phyloP scores from a whole-genome alignment of 441 rosid species.

The Eugenia klotzschiana region DNA sequence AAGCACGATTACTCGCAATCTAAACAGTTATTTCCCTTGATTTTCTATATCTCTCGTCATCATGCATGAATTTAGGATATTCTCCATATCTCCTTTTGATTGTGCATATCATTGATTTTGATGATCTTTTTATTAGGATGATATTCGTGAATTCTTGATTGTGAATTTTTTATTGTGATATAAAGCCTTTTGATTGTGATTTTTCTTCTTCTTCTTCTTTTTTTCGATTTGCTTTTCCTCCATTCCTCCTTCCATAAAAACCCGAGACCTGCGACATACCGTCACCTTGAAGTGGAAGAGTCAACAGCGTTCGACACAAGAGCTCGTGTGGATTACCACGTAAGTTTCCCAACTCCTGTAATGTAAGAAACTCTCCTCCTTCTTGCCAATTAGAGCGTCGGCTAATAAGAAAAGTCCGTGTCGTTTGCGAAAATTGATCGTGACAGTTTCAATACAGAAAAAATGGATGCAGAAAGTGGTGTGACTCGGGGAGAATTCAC shows the following conservation, averaged over 20 bases:
- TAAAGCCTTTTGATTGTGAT: too few species aligned
- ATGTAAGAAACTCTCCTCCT: background rate
- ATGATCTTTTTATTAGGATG: too few species aligned
- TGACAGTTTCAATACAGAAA: background rate
- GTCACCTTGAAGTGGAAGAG: background rate
- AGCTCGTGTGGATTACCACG: background rate
- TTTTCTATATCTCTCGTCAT: background rate
- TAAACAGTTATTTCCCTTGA: background rate
- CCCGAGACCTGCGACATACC: background rate
- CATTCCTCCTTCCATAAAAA: background rate
- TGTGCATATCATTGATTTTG: background rate
- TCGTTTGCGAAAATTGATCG: background rate
- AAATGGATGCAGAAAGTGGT: background rate
- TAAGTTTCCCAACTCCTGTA: background rate
- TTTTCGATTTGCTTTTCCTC: background rate
- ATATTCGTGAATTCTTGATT: too few species aligned
- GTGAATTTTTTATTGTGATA: too few species aligned
- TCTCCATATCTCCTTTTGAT: background rate
- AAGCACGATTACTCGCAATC: background rate
- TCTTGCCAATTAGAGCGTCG: background rate
- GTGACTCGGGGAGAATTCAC: background rate
- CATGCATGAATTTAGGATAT: background rate
- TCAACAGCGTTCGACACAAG: background rate
- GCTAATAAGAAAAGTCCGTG: background rate
- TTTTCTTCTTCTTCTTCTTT: too few species aligned